These are phyloP conservation scores for Hypoxylon fragiforme DNA, from an alignment of 495 filamentous ascomycete species.

Conservation along the genomic window DNA sequence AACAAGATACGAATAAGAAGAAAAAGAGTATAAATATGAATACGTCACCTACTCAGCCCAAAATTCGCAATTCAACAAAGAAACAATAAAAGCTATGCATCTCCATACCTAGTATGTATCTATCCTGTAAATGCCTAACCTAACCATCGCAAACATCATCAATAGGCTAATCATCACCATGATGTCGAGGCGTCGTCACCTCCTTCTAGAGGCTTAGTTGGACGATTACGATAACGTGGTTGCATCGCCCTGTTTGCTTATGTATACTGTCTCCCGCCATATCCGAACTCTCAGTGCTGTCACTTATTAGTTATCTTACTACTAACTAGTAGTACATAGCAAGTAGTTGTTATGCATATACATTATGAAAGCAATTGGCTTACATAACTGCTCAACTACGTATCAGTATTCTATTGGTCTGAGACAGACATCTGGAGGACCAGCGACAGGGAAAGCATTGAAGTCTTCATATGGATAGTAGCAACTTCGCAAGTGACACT, in stretches of 20 bases:
- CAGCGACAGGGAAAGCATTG: constrained; percentile 7
- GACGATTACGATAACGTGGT: constrained; percentile 21
- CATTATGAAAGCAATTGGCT: background rate
- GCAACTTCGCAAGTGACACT: too few species aligned
- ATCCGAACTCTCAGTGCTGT: constrained; percentile 11
- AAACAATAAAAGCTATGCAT: too few species aligned
- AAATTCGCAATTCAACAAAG: too few species aligned
- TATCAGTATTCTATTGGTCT: constrained; percentile 19
- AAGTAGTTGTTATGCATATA: too few species aligned
- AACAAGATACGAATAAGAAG: too few species aligned
- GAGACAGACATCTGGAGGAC: constrained; percentile 16
- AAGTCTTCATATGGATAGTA: background rate
- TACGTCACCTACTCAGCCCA: too few species aligned
- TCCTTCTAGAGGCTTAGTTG: constrained; percentile 13
- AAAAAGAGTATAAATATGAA: too few species aligned
- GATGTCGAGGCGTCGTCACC: constrained; percentile 29
- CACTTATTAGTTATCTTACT: background rate
- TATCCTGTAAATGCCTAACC: too few species aligned
- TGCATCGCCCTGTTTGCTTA: background rate
- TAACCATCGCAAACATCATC: background rate
- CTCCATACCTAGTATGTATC: too few species aligned
- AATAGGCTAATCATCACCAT: constrained; percentile 27
- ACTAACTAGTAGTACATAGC: too few species aligned
- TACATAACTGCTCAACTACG: constrained; percentile 16
- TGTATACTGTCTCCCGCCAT: background rate